Conservation (phyloP, 73 alveolate genomes). For the Tetrahymena borealis region DNA sequence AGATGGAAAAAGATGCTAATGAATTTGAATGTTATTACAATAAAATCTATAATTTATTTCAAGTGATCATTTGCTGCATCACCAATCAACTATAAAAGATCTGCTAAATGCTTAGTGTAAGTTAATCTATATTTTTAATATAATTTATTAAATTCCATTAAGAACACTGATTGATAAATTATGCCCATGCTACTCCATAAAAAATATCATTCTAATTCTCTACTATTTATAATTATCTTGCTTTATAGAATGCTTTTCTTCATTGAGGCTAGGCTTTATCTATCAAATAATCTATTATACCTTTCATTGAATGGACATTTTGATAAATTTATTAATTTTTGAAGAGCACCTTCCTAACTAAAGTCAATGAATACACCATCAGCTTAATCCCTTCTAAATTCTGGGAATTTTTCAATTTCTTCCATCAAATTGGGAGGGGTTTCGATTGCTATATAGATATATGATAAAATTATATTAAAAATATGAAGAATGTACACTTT, state of each 20-base stretch:
- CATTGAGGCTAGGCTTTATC: not conserved
- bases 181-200: too few relatives aligned
- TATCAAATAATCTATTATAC: not conserved
- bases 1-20: not conserved
- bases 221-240: too few relatives aligned
- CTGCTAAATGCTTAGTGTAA: not conserved
- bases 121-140: not conserved
- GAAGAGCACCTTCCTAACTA: not conserved
- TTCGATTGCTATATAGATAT: not conserved
- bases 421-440: not conserved
- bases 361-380: not conserved
- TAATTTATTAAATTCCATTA: not conserved
- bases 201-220: too few relatives aligned
- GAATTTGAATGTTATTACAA: not conserved
- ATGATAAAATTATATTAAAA: too few relatives aligned
- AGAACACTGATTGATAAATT: too few relatives aligned
- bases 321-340: not conserved
- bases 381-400: not conserved
- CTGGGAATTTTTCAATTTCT: not conserved
- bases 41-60: not conserved
- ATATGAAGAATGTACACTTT: not conserved
- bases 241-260: not conserved
- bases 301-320: not conserved
- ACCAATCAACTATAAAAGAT: not conserved
- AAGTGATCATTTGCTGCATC: not conserved